These are phyloP conservation scores for Jamesozyma lodderae DNA, from an alignment of 805 yeast genomes.

Conservation along the genomic window DNA sequence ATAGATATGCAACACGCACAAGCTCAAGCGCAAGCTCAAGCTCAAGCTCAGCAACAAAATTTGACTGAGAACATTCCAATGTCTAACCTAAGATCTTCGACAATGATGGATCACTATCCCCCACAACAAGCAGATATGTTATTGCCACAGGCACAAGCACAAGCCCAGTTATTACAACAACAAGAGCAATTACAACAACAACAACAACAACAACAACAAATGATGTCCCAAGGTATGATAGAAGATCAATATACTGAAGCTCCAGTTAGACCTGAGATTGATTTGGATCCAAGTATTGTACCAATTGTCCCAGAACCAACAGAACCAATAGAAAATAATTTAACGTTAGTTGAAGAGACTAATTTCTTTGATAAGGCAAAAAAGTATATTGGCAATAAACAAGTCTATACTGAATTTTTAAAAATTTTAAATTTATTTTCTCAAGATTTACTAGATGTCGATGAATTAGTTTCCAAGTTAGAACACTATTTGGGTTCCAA, in stretches of 20 bases:
- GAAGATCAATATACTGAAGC: conserved; percentile 12
- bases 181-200: conserved; percentile 20
- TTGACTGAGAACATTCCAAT: conserved; percentile 28
- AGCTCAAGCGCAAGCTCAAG: conserved; percentile 4
- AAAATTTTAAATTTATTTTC: conserved; percentile 81
- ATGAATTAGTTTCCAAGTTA: conserved; percentile 71
- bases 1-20: conserved; percentile 14
- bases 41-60: conserved; percentile 7
- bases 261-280: conserved; percentile 33
- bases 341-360: conserved; percentile 74
- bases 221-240: conserved; percentile 3
- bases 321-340: conserved; percentile 42
- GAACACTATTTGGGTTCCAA: conserved; percentile 79
- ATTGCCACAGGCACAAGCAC: conserved; percentile 21
- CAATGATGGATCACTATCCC: conserved; percentile 2
- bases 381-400: conserved; percentile 79
- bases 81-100: conserved; percentile 30
- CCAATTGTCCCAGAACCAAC: conserved; percentile 85
- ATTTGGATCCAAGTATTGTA: conserved; percentile 57
- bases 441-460: conserved; percentile 81
- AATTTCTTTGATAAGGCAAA: conserved; percentile 88
- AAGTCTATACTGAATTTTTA: conserved; percentile 83
- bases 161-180: conserved; percentile 19
- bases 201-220: conserved; percentile 14
- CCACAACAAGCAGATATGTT: conserved; percentile 11